Conservation (phyloP, 1,284 basidiomycete species). For the Hypsizygus ulmarius region DNA sequence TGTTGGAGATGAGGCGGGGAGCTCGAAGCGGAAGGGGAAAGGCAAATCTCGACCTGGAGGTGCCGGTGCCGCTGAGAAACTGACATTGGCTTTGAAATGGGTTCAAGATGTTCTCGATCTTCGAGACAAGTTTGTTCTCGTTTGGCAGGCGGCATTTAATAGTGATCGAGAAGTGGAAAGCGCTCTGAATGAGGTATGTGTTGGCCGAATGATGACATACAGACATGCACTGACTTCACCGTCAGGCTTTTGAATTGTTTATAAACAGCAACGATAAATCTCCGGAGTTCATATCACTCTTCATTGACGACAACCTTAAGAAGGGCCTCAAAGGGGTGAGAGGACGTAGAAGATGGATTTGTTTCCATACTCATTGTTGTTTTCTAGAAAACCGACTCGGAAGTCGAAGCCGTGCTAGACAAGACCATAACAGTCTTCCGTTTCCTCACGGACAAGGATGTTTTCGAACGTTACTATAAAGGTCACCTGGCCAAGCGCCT, state of each 20-base stretch:
- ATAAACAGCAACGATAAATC: conserved; percentile 88
- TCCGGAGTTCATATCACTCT: conserved; percentile 94
- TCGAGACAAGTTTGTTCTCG: conserved; percentile 86
- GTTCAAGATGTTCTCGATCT: conserved; percentile 90
- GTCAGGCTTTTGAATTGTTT: conserved; percentile 88
- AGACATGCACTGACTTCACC: neutral
- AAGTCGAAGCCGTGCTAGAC: conserved; percentile 87
- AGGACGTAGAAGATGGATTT: neutral
- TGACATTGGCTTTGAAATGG: conserved; percentile 80
- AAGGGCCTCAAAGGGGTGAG: conserved; percentile 93
- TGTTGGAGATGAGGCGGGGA: conserved; percentile 31
- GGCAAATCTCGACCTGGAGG: conserved; percentile 48
- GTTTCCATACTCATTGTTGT: neutral
- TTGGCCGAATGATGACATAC: conserved; percentile 6
- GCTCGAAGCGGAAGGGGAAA: conserved; percentile 45
- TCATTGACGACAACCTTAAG: conserved; percentile 96
- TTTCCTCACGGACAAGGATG: conserved; percentile 93
- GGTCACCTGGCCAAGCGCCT: conserved; percentile 92
- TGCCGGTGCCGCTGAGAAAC: conserved; percentile 42
- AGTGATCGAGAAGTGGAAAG: conserved; percentile 81
- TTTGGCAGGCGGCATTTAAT: conserved; percentile 74
- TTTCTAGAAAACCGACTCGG: conserved; percentile 86
- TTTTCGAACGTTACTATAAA: conserved; percentile 99
- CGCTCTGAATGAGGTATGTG: conserved; percentile 78
- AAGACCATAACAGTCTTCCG: conserved; percentile 97